Evolutionary conservation across 352 stramenopile species (phyloP), one percentile per base, ranked within the genome.

Genomic region (Saprolegnia diclina): DNA sequence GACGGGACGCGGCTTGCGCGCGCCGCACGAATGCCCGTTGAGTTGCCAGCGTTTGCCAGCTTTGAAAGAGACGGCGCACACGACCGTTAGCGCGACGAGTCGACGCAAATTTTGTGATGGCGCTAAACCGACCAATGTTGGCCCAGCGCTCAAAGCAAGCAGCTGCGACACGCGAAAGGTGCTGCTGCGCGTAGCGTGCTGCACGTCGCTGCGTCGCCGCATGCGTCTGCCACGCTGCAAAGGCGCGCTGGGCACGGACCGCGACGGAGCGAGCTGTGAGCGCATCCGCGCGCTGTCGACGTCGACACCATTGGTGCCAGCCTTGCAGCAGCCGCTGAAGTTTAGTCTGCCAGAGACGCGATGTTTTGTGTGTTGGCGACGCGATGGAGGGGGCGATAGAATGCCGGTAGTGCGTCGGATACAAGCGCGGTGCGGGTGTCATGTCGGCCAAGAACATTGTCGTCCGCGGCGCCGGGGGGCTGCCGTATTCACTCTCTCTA

Each of bases 121-220:
- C 48, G 18, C 26, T 6, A 52, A 69, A 69, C 10, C 63, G 63
- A 46, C 50, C 44, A 4, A 22, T 32, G 42, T 69, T 69, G 11
- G 50, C 48, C 63, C 63, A 69, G 6, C 24, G 44, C 18, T 69
- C 42, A 6, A 69, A 69, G 42, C 63, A 69, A 9, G 0, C n/a
- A 0, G 50, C 38, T 16, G 24, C 38, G 54, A 69, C 35, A 3
- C 16, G 13, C 5, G 32, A 21, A 53, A 69, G 16, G 18, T 24
- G 45, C n/a, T n/a, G 18, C 53, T 69, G 63, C 18, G 29, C 29
- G 29, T 35, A 35, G 29, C 46, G 63, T 9, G 13, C 16, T 13
- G 24, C 35, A 44, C 24, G n/a, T 54, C 24, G n/a, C 2, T 54
- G 46, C 46, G n/a, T 54, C 46, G 24, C 24, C 24, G 46, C 24